Conservation (phyloP, 306 rosid genomes). For the Castanea mollissima region DNA sequence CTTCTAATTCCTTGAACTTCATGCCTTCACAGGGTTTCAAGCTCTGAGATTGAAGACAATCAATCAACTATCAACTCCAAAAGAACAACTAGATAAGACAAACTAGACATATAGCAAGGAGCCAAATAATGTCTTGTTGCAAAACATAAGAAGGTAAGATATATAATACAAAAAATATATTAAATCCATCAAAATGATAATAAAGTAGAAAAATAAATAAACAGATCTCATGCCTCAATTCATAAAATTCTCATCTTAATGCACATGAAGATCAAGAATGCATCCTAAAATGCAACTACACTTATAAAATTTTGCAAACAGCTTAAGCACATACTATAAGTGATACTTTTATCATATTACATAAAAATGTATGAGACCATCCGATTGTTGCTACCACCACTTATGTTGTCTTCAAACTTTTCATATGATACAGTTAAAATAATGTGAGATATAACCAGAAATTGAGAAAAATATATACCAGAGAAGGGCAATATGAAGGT, state of each 20-base stretch:
- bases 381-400: neutral
- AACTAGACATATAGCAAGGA: neutral
- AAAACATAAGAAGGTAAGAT: neutral
- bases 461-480: conserved; percentile 36
- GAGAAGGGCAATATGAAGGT: conserved; percentile 75
- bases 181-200: neutral
- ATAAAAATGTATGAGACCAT: conserved; percentile 17
- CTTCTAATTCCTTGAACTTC: conserved; percentile 67
- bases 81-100: conserved; percentile 4
- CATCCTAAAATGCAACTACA: neutral
- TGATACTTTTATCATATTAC: conserved; percentile 5
- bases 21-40: conserved; percentile 69
- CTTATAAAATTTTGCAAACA: conserved; percentile 6
- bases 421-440: neutral
- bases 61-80: conserved; percentile 13
- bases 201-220: neutral
- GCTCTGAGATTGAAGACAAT: conserved; percentile 44
- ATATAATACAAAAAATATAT: neutral
- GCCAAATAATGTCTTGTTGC: neutral
- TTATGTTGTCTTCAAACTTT: neutral
- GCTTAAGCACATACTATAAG: conserved; percentile 17
- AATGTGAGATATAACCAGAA: conserved; percentile 17
- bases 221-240: neutral
- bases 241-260: neutral
- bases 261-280: neutral